Evolutionary conservation across 306 rosid genomes (phyloP), one percentile per base, ranked within the genome.

Genomic region (Quercus variabilis): DNA sequence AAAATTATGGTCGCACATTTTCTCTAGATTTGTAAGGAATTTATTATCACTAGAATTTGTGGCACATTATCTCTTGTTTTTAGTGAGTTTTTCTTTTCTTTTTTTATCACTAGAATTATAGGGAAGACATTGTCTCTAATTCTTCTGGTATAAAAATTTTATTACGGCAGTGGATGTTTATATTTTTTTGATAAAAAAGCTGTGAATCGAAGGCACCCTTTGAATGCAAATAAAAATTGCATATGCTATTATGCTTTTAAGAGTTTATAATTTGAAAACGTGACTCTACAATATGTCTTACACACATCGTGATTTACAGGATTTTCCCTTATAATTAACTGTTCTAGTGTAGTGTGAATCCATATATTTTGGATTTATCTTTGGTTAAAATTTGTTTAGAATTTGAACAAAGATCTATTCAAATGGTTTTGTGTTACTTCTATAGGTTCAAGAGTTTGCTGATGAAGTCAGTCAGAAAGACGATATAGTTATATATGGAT

Each of bases 401-500:
- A 33, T 33, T 33, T 33, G 38, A 33, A 5, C 38, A 33, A 33
- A 33, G 38, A 33, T 33, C 38, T 33, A 64, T 64, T 64, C 18
- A 19, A 33, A 33, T 43, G 7, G n/a, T 21, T 28, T 31, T 82
- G 52, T 20, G 76, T 41, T 64, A 57, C 52, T 78, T 12, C 15
- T 75, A 54, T 69, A 91, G 96, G 85, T 91, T 56, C 69, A 52
- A 35, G 89, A 87, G 80, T 94, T 94, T 74, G 85, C 20, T 6
- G 77, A 84, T 18, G 85, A 81, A 3, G 88, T 92, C 26, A 31
- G 30, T 0, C 20, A 10, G 28, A 93, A 94, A 80, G 78, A 54
- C 1, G 73, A 74, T 23, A 26, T 62, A 0, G 81, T 87, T 68
- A 72, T 31, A 4, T 82, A 94, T 76, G 92, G 90, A 20, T 20